Evolutionary conservation across 2,329 filamentous ascomycete species (phyloP).

Genomic region (Dactylellina haptotyla): DNA sequence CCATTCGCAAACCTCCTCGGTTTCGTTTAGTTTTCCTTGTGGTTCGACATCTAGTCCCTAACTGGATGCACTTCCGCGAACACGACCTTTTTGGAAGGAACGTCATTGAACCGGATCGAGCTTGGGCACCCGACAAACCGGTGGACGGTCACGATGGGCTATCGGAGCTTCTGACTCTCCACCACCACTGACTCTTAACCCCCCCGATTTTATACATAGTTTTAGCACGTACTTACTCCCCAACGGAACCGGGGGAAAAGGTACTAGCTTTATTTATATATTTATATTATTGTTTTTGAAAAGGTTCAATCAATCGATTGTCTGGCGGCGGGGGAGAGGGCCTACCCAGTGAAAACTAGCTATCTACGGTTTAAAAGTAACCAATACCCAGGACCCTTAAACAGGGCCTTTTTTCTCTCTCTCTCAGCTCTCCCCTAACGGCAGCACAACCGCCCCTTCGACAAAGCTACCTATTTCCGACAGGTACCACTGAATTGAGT

Average conservation of each 20-base stretch:
- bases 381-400: neutral
- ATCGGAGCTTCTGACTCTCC: constrained; percentile 25
- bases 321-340: constrained; percentile 6
- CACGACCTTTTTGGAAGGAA: constrained; percentile 27
- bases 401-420: constrained; percentile 10
- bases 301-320: neutral
- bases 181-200: constrained; percentile 9
- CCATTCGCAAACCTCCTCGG: neutral
- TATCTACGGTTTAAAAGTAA: constrained; percentile 11
- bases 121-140: constrained; percentile 40
- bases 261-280: constrained; percentile 4
- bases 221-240: constrained; percentile 9
- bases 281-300: no score
- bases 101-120: constrained; percentile 34
- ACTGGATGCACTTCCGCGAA: constrained; percentile 33
- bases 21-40: constrained; percentile 18
- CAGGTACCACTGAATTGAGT: constrained; percentile 18
- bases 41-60: neutral
- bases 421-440: no score
- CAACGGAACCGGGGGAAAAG: constrained; percentile 31
- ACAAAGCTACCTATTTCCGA: constrained; percentile 9
- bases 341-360: neutral
- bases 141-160: constrained; percentile 33
- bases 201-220: no score
- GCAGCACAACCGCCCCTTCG: neutral